Conservation (phyloP, 495 filamentous ascomycete species). For the Podospora sp. region DNA sequence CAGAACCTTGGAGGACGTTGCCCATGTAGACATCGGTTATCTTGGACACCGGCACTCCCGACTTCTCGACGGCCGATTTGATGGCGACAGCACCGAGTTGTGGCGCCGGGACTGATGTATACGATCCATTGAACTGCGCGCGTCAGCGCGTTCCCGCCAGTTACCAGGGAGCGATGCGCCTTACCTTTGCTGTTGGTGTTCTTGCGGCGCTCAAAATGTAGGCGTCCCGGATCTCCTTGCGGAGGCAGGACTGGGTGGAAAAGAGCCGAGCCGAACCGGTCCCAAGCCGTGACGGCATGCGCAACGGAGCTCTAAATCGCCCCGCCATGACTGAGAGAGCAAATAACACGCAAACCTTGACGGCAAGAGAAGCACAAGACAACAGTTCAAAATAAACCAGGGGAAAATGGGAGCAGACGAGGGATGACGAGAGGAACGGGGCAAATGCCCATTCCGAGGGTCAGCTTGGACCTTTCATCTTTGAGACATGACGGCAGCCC, state of each 20-base stretch:
- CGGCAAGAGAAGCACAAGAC: background rate
- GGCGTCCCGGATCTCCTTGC: slow-evolving; percentile 76
- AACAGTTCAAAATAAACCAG: background rate
- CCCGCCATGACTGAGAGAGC: slow-evolving; percentile 21
- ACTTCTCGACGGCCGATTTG: slow-evolving; percentile 82
- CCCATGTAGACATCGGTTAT: slow-evolving; percentile 96
- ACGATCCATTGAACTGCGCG: slow-evolving; percentile 86
- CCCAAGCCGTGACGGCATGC: slow-evolving; percentile 23
- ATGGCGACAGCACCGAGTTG: slow-evolving; percentile 86
- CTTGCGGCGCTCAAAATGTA: slow-evolving; percentile 89
- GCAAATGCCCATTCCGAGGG: slow-evolving; percentile 19
- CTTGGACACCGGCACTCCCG: slow-evolving; percentile 71
- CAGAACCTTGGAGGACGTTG: slow-evolving; percentile 82
- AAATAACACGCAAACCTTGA: background rate
- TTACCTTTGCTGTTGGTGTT: slow-evolving; percentile 85
- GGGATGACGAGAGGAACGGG: slow-evolving; percentile 4
- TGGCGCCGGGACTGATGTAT: slow-evolving; percentile 78
- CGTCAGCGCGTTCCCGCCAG: slow-evolving; percentile 23
- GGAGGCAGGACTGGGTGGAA: slow-evolving; percentile 59
- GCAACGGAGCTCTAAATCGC: slow-evolving; percentile 26
- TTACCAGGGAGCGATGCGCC: background rate
- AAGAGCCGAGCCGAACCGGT: slow-evolving; percentile 61
- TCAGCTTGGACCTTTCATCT: slow-evolving; percentile 11
- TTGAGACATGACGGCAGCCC: slow-evolving; percentile 29
- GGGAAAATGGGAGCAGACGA: background rate